Evolutionary conservation across 2,329 filamentous ascomycete species (phyloP).

Genomic region (Escovopsis sp.): DNA sequence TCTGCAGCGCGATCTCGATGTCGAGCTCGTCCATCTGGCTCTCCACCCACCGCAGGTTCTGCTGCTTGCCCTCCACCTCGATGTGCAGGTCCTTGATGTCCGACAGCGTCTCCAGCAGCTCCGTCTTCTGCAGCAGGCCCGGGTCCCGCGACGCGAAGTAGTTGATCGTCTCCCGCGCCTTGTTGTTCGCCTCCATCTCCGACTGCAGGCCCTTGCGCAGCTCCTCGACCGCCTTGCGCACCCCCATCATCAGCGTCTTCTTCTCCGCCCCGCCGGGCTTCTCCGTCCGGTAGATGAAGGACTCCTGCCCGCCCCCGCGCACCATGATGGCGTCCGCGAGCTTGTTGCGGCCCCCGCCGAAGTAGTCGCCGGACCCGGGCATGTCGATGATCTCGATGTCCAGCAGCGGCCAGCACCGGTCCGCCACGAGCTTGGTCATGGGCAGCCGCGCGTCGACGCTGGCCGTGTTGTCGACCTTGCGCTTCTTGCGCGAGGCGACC

Average conservation of each 20-base stretch:
- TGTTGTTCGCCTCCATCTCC: slow-evolving; percentile 76
- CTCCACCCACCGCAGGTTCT: slow-evolving; percentile 92
- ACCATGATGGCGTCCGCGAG: slow-evolving; percentile 82
- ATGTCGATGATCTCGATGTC: slow-evolving; percentile 90
- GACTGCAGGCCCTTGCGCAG: slow-evolving; percentile 71
- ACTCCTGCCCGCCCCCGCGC: slow-evolving; percentile 69
- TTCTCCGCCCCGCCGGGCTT: slow-evolving; percentile 69
- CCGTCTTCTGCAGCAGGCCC: slow-evolving; percentile 60
- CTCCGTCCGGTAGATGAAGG: slow-evolving; percentile 87
- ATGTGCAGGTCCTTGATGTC: slow-evolving; percentile 78
- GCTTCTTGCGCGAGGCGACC: slow-evolving; percentile 83
- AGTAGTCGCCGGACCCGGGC: slow-evolving; percentile 45
- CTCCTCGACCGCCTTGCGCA: slow-evolving; percentile 85
- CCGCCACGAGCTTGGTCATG: slow-evolving; percentile 69
- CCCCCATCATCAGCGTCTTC: slow-evolving; percentile 65
- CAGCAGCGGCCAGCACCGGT: slow-evolving; percentile 83
- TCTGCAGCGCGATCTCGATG: slow-evolving; percentile 84
- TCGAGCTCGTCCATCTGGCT: slow-evolving; percentile 90
- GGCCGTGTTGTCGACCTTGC: slow-evolving; percentile 56
- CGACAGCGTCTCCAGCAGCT: slow-evolving; percentile 63
- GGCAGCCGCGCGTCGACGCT: slow-evolving; percentile 34
- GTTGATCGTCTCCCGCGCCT: slow-evolving; percentile 69
- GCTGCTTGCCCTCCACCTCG: slow-evolving; percentile 90
- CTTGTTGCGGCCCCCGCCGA: slow-evolving; percentile 37
- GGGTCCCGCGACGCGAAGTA: slow-evolving; percentile 71